Percentiles rank a stretch among this genome's conserved stretches.
Evolutionary conservation across 2,329 filamentous ascomycete species (phyloP).

Genomic region (Microcyclospora pomicola): DNA sequence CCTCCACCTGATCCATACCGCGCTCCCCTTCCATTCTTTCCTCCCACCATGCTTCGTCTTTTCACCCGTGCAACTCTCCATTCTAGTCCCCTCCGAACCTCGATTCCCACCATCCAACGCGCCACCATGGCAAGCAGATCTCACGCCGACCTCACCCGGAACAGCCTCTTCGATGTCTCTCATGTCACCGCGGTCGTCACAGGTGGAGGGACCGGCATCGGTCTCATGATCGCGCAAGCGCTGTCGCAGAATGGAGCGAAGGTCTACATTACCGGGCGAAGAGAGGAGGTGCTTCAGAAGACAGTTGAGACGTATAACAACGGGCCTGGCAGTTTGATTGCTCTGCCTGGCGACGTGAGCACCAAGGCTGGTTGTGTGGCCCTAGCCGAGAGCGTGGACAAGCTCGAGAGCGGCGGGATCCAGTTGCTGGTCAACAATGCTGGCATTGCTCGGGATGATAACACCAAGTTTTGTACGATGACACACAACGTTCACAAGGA

Average conservation of each 20-base stretch:
- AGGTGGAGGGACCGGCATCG: constrained; percentile 32
- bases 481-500: too few relatives aligned
- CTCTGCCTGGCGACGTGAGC: constrained; percentile 34
- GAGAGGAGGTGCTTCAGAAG: constrained; percentile 30
- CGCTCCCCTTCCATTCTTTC: neutral
- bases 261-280: constrained; percentile 35
- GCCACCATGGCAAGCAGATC: constrained; percentile 10
- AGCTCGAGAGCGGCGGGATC: constrained; percentile 38
- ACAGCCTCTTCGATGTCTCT: constrained; percentile 32
- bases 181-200: constrained; percentile 33
- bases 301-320: constrained; percentile 34
- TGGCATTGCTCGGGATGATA: constrained; percentile 39
- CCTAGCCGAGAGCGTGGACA: constrained; percentile 26
- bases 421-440: constrained; percentile 43
- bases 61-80: constrained; percentile 8
- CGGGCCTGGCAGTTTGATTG: constrained; percentile 28
- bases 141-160: neutral
- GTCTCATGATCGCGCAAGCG: constrained; percentile 25
- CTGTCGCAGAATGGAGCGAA: constrained; percentile 25
- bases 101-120: constrained; percentile 6
- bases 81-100: constrained; percentile 8
- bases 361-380: constrained; percentile 35
- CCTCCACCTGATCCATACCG: too few relatives aligned
- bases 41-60: constrained; percentile 7
- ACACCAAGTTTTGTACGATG: constrained; percentile 32